Evolutionary conservation across 768 basidiomycete genomes (phyloP).

Genomic region (Goffeauzyma gilvescens): DNA sequence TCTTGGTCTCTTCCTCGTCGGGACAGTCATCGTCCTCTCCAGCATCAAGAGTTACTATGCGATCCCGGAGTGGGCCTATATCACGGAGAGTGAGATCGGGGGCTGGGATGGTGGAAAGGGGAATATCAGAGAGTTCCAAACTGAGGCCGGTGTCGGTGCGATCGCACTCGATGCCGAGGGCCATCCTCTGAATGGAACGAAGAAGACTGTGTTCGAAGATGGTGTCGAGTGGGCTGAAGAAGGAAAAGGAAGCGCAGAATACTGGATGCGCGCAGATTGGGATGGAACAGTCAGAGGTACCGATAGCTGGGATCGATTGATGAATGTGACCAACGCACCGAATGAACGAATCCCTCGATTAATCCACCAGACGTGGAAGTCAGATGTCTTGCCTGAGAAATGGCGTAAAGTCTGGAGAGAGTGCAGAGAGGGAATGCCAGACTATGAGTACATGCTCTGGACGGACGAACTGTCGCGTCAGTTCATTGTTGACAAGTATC

Average conservation of each 20-base stretch:
- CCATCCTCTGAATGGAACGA: no score
- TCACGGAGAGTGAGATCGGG: conserved; percentile 48
- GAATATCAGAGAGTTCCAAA: conserved; percentile 37
- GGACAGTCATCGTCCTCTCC: conserved; percentile 32
- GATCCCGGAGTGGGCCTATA: conserved; percentile 58
- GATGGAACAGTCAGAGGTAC: conserved; percentile 22
- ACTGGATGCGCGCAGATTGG: conserved; percentile 29
- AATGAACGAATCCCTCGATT: conserved; percentile 72
- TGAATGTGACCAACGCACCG: conserved; percentile 34
- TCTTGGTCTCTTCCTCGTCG: conserved; percentile 10
- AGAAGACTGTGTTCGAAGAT: not conserved
- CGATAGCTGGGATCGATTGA: conserved; percentile 23
- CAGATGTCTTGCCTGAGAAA: conserved; percentile 56
- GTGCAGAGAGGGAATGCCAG: conserved; percentile 79
- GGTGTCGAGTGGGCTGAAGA: conserved; percentile 17
- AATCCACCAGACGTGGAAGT: conserved; percentile 97
- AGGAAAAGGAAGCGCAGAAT: conserved; percentile 22
- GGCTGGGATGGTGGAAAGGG: conserved; percentile 35
- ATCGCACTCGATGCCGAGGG: conserved; percentile 12
- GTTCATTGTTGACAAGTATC: conserved; percentile 72
- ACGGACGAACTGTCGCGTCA: conserved; percentile 75
- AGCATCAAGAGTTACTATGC: conserved; percentile 76
- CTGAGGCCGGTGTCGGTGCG: conserved; percentile 2
- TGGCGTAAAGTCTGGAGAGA: conserved; percentile 66
- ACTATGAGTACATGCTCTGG: conserved; percentile 97